phyloP scores from a whole-genome alignment of 495 filamentous ascomycete genomes.

The Aspergillus funiculosus region DNA sequence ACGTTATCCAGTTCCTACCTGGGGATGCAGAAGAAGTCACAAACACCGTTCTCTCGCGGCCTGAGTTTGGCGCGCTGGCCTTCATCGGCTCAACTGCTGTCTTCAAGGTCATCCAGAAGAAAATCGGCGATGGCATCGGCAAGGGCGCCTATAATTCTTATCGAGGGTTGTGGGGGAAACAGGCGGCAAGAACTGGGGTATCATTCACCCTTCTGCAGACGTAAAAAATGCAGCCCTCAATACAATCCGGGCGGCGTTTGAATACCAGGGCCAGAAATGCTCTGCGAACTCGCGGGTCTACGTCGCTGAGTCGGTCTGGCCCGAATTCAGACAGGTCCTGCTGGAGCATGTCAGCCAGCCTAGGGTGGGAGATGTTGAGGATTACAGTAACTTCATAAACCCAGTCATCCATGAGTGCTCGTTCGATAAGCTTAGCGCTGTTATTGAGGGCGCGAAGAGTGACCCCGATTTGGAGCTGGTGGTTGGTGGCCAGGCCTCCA shows the following conservation, averaged over 20 bases:
- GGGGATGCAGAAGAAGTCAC: constrained; percentile 73
- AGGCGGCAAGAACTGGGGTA: constrained; percentile 88
- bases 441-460: constrained; percentile 62
- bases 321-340: constrained; percentile 53
- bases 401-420: constrained; percentile 70
- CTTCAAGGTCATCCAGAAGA: constrained; percentile 67
- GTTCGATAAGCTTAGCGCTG: constrained; percentile 63
- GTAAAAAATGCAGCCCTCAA: constrained; percentile 69
- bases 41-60: constrained; percentile 58
- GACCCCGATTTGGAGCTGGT: constrained; percentile 60
- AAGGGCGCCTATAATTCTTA: constrained; percentile 67
- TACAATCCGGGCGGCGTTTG: constrained; percentile 80
- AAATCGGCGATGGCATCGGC: constrained; percentile 63
- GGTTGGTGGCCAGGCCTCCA: constrained; percentile 64
- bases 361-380: constrained; percentile 55
- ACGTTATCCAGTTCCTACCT: constrained; percentile 79
- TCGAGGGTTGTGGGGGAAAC: constrained; percentile 78
- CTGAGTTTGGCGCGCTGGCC: constrained; percentile 68
- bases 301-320: constrained; percentile 60
- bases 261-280: constrained; percentile 90
- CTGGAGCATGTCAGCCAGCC: constrained; percentile 34
- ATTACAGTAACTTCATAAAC: constrained; percentile 63
- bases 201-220: constrained; percentile 70
- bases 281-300: constrained; percentile 74
- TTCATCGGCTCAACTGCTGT: constrained; percentile 79